Base-by-base conservation (phyloP, 495 filamentous ascomycete genomes). In the Thermothielavioides terrestris region DNA sequence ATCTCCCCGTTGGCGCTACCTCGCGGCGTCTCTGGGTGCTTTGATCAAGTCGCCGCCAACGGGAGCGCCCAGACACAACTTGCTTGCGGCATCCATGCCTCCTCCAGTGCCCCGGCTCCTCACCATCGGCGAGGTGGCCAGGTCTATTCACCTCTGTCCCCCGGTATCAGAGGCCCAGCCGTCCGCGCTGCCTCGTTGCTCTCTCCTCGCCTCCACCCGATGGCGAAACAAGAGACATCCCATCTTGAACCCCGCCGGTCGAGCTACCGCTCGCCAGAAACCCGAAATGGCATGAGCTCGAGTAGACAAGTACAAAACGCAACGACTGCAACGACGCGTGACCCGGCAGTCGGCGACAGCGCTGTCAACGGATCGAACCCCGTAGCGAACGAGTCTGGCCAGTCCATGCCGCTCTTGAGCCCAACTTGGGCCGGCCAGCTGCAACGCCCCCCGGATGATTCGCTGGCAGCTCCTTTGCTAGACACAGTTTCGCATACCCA, bases 1-100 rank as follows among this genome's bases (percentile, higher is more conserved):
- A 69, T 71, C 41, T 72, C 70, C 5, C 70, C 69, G 9, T 48
- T 73, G 34, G 50, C 64, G 21, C 54, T 73, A 42, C 65, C 69
- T 25, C 65, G 58, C 21, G 62, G 65, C 18, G 42, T 66, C 38
- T 34, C 51, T 9, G 59, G 64, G 28, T 71, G 64, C 52, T 62
- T 72, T 35, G 63, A 70, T 46, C 57, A 60, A 9, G 26, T 50
- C 22, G 42, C 52, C 3, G 30, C 8, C 9, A 51, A 48, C 4
- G 38, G 48, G 17, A 28, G 42, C 48, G 6, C 26, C 6, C 18
- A 45, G 5, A 36, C 49, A 17, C 52, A 54, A 15, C 21, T 31
- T 27, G 39, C 46, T 7, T 37, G 46, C n/a, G 37, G 40, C 18
- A 41, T 20, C 22, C 46, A 42, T 18, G 7, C 34, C 15, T 34